These are phyloP conservation scores for Narthecium ossifragum DNA, from an alignment of 106 monocot genomes.

Conservation along the genomic window DNA sequence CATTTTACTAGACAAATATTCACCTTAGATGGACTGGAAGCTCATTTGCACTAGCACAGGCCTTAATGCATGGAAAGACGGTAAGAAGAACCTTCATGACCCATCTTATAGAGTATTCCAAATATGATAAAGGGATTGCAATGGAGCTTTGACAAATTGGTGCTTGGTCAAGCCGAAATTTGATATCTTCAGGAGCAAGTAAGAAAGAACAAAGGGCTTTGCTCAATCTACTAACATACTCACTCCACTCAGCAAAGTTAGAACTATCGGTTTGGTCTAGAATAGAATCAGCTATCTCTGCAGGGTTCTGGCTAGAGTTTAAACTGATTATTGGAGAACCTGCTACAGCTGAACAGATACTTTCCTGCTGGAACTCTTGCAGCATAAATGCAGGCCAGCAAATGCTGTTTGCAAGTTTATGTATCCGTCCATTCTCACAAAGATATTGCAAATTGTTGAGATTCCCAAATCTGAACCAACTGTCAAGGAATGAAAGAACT, in stretches of 20 bases:
- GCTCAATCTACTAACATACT: constrained; percentile 60
- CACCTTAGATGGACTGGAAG: constrained; percentile 84
- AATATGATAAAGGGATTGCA: constrained; percentile 64
- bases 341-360: constrained; percentile 12
- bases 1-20: too few species aligned
- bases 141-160: constrained; percentile 41
- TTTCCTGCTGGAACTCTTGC: constrained; percentile 52
- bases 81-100: constrained; percentile 75
- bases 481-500: constrained; percentile 35
- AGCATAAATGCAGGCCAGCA: constrained; percentile 91
- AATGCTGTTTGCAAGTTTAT: constrained; percentile 96
- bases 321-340: constrained; percentile 13
- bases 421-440: constrained; percentile 95
- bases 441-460: constrained; percentile 88
- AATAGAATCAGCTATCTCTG: constrained; percentile 10
- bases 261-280: constrained; percentile 18
- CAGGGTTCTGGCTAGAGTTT: constrained; percentile 5
- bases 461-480: constrained; percentile 77
- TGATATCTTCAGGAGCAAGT: constrained; percentile 59
- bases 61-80: constrained; percentile 91
- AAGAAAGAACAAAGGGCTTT: constrained; percentile 88
- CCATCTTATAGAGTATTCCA: constrained; percentile 90
- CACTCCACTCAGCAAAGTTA: constrained; percentile 48
- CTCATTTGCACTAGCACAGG: constrained; percentile 60
- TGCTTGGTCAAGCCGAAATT: constrained; percentile 20